These are phyloP conservation scores for Fusarium papillatum DNA, from an alignment of 2,329 filamentous ascomycete genomes.

Conservation along the genomic window DNA sequence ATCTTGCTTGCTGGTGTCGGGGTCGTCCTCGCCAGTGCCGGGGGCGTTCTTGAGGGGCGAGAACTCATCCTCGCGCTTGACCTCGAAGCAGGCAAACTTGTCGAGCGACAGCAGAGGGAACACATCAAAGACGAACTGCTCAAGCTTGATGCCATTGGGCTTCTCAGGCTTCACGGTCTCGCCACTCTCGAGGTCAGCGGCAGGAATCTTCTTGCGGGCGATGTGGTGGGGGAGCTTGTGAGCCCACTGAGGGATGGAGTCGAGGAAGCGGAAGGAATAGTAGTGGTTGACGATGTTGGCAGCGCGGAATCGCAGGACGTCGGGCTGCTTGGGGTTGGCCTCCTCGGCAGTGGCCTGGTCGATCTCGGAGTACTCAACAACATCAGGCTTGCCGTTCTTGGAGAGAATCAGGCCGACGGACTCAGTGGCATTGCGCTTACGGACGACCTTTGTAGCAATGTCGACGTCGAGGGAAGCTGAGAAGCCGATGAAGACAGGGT, in stretches of 20 bases:
- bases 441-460: conserved; percentile 99
- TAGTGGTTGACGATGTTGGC: conserved; percentile 99
- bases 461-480: conserved; percentile 89
- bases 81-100: conserved; percentile 96
- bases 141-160: conserved; percentile 98
- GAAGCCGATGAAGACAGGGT: conserved; percentile 96
- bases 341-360: conserved; percentile 90
- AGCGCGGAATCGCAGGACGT: conserved; percentile 93
- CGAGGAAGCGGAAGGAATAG: conserved; percentile 95
- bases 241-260: conserved; percentile 89
- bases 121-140: conserved; percentile 99
- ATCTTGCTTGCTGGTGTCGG: conserved; percentile 91
- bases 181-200: conserved; percentile 81
- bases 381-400: conserved; percentile 96
- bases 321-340: conserved; percentile 83
- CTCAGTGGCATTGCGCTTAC: conserved; percentile 97
- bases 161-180: conserved; percentile 91
- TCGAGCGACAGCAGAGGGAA: conserved; percentile 89
- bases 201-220: conserved; percentile 98
- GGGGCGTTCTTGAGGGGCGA: conserved; percentile 93
- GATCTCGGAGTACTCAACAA: conserved; percentile 99
- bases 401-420: conserved; percentile 94
- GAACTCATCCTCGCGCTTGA: conserved; percentile 97
- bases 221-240: conserved; percentile 94
- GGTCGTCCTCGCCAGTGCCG: conserved; percentile 92